Conservation (phyloP, 345 rosid species). For the Eucalyptus albens region DNA sequence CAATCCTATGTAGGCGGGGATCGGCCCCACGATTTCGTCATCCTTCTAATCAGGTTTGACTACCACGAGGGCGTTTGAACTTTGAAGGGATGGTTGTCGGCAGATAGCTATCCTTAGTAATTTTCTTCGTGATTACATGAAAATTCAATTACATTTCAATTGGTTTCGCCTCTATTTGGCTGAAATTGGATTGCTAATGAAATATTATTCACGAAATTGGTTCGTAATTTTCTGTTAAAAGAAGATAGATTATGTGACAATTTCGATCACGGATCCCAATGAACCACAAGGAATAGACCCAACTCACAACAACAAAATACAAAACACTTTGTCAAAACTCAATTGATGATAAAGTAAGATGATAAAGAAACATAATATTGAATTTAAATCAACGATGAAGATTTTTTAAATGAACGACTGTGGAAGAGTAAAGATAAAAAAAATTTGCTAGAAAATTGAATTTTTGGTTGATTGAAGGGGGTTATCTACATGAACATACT, state of each 20-base stretch:
- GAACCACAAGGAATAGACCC: accelerated
- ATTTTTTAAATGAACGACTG: not conserved
- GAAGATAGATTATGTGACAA: accelerated
- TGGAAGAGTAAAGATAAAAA: not conserved
- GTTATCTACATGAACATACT: not conserved
- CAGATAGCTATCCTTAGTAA: not conserved
- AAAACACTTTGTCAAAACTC: not conserved
- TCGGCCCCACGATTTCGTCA: not conserved
- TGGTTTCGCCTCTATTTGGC: not conserved
- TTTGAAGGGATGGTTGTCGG: not conserved
- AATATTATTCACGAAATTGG: too few species aligned
- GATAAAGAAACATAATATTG: too few species aligned
- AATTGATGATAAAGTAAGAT: too few species aligned
- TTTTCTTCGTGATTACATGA: not conserved
- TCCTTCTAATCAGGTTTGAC: not conserved
- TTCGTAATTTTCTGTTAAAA: too few species aligned
- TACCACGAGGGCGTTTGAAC: not conserved
- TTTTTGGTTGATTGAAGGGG: not conserved
- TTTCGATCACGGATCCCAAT: accelerated
- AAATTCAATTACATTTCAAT: not conserved
- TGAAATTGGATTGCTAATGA: accelerated
- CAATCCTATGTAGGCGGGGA: not conserved
- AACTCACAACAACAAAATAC: accelerated
- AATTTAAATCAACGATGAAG: accelerated
- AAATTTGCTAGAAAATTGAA: not conserved